These are phyloP conservation scores for Sphenostylis stenocarpa DNA, from an alignment of 306 rosid species.

Conservation along the genomic window DNA sequence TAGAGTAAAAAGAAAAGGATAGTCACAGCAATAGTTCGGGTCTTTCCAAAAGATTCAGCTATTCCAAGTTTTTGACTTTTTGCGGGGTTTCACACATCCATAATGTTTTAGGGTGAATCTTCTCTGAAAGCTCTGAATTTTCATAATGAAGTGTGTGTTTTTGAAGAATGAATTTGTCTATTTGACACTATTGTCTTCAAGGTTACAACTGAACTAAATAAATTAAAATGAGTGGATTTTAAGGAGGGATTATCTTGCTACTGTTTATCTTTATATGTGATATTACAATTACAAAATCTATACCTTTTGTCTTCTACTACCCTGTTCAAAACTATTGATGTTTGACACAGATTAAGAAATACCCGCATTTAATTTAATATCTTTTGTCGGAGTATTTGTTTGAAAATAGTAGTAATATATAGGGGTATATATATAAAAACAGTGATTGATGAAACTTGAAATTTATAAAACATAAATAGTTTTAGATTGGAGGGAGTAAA, in stretches of 20 bases:
- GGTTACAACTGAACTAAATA: not conserved
- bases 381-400: too few relatives aligned
- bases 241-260: not conserved
- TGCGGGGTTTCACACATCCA: not conserved
- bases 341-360: too few relatives aligned
- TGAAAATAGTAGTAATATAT: too few relatives aligned
- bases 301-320: not conserved
- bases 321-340: too few relatives aligned
- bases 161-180: not conserved
- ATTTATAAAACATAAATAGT: too few relatives aligned
- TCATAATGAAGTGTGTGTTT: not conserved
- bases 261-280: not conserved
- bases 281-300: not conserved
- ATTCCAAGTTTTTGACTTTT: not conserved
- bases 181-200: not conserved
- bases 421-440: too few relatives aligned
- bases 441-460: too few relatives aligned
- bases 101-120: not conserved
- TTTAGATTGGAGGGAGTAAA: too few relatives aligned
- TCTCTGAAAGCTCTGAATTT: not conserved
- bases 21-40: not conserved
- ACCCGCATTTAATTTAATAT: too few relatives aligned
- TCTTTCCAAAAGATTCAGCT: not conserved
- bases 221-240: not conserved
- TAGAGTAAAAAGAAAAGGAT: not conserved